A percentile compares a stretch with the other conserved stretches of the same genome.
phyloP scores from a whole-genome alignment of 2,329 filamentous ascomycete species.

The Dactylellina parvicollis region DNA sequence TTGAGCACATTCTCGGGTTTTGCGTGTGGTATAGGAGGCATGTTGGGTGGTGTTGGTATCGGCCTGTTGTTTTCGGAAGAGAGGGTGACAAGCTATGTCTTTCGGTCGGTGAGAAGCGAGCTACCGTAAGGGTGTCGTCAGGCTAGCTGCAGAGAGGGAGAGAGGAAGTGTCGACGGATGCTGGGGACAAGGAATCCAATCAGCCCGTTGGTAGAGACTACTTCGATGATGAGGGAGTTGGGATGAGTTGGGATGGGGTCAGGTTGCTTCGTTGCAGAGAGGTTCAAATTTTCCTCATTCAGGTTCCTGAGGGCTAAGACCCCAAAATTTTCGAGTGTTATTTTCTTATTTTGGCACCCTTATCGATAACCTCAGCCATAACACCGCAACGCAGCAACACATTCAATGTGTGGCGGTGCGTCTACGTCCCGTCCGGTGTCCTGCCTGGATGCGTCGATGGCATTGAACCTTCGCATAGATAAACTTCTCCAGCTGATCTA shows the following conservation, averaged over 20 bases:
- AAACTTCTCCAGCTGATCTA: slow-evolving; percentile 22
- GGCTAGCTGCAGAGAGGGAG: slow-evolving; percentile 27
- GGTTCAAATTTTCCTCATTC: slow-evolving; percentile 49
- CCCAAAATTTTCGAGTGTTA: slow-evolving; percentile 36
- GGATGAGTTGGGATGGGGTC: slow-evolving; percentile 26
- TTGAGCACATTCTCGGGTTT: slow-evolving; percentile 99
- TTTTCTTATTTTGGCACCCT: slow-evolving; percentile 14
- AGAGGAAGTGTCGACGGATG: slow-evolving; percentile 50
- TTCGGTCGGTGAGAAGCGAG: slow-evolving; percentile 31
- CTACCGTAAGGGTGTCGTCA: slow-evolving; percentile 28
- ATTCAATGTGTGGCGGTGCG: background rate
- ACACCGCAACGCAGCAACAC: slow-evolving; percentile 27
- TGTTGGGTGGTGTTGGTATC: slow-evolving; percentile 61
- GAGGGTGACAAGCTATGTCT: slow-evolving; percentile 12
- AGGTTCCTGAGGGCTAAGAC: slow-evolving; percentile 45
- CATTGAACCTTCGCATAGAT: slow-evolving; percentile 11
- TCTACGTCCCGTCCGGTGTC: background rate
- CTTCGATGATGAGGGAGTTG: slow-evolving; percentile 32
- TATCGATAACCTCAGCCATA: slow-evolving; percentile 32
- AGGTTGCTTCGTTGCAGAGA: slow-evolving; percentile 5
- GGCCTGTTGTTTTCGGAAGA: slow-evolving; percentile 28
- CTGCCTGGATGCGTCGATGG: background rate
- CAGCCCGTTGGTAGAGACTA: slow-evolving; percentile 51
- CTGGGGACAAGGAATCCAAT: slow-evolving; percentile 47
- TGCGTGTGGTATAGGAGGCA: slow-evolving; percentile 96